Percentiles rank a stretch among this genome's conserved stretches.
Conservation (phyloP, 139 green algal species). For the Penium margaritaceum region DNA sequence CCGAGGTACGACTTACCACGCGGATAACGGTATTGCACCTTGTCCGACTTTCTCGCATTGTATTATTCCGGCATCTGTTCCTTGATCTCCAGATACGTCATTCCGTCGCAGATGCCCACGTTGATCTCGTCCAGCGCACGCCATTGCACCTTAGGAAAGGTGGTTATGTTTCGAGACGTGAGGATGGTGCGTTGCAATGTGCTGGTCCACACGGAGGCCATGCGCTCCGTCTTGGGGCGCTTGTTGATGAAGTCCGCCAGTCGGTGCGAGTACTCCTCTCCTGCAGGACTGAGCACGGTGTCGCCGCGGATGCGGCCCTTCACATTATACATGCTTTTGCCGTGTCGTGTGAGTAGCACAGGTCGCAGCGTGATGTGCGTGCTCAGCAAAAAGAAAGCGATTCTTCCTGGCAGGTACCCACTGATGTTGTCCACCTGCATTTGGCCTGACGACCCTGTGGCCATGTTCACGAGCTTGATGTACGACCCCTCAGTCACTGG, state of each 20-base stretch:
- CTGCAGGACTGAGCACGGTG: constrained; percentile 47
- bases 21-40: constrained; percentile 51
- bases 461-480: constrained; percentile 97
- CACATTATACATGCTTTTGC: constrained; percentile 41
- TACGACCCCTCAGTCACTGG: constrained; percentile 68
- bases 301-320: constrained; percentile 43
- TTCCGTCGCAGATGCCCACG: constrained; percentile 53
- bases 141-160: constrained; percentile 64
- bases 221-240: constrained; percentile 9
- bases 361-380: constrained; percentile 40
- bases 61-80: constrained; percentile 47
- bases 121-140: constrained; percentile 54
- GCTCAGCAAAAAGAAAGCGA: constrained; percentile 82
- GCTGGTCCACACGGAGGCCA: constrained; percentile 74
- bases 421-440: constrained; percentile 82
- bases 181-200: constrained; percentile 84
- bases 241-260: constrained; percentile 36
- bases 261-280: constrained; percentile 63
- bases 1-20: constrained; percentile 55
- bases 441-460: background rate
- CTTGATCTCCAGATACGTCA: constrained; percentile 57
- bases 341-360: constrained; percentile 46
- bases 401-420: constrained; percentile 89
- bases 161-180: constrained; percentile 72
- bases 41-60: constrained; percentile 32